A percentile compares a stretch with the other conserved stretches of the same genome.
Conservation (phyloP, 2,329 filamentous ascomycete species). For the Arthrobotrys conoides region DNA sequence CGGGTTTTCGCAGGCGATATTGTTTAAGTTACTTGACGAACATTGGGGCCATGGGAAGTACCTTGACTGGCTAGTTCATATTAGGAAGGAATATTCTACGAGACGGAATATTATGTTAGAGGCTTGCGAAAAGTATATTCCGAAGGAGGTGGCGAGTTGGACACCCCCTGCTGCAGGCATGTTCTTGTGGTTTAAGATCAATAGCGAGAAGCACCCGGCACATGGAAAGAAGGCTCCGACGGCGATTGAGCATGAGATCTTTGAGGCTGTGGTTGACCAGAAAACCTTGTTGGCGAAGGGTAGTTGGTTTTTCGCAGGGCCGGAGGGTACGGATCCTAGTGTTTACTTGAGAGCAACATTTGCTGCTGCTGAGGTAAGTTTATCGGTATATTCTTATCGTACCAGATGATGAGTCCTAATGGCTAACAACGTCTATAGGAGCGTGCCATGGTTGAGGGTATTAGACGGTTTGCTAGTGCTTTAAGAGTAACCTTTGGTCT, state of each 20-base stretch:
- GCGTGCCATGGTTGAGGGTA: slow-evolving; percentile 79
- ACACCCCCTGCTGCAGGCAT: slow-evolving; percentile 86
- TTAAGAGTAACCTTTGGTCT: slow-evolving; percentile 75
- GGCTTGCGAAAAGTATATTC: slow-evolving; percentile 84
- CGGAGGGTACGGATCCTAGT: slow-evolving; percentile 72
- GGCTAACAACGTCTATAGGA: slow-evolving; percentile 66
- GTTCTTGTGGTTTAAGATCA: slow-evolving; percentile 88
- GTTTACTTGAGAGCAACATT: slow-evolving; percentile 93
- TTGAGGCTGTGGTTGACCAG: slow-evolving; percentile 80
- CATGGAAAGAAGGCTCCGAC: slow-evolving; percentile 71
- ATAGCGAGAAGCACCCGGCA: slow-evolving; percentile 77
- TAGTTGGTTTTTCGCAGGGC: slow-evolving; percentile 90
- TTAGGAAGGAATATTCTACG: slow-evolving; percentile 84
- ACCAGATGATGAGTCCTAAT: neutral
- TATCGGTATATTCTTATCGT: slow-evolving; percentile 55
- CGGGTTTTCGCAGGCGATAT: slow-evolving; percentile 84
- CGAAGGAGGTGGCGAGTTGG: slow-evolving; percentile 82
- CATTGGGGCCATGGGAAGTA: slow-evolving; percentile 94
- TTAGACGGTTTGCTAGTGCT: slow-evolving; percentile 81
- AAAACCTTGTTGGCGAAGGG: slow-evolving; percentile 86
- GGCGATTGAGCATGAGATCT: slow-evolving; percentile 88
- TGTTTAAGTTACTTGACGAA: slow-evolving; percentile 93
- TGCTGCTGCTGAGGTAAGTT: slow-evolving; percentile 76
- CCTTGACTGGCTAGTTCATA: slow-evolving; percentile 86
- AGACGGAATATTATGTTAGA: slow-evolving; percentile 82